phyloP scores from a whole-genome alignment of 805 yeast species.

The Huiozyma naganishii region DNA sequence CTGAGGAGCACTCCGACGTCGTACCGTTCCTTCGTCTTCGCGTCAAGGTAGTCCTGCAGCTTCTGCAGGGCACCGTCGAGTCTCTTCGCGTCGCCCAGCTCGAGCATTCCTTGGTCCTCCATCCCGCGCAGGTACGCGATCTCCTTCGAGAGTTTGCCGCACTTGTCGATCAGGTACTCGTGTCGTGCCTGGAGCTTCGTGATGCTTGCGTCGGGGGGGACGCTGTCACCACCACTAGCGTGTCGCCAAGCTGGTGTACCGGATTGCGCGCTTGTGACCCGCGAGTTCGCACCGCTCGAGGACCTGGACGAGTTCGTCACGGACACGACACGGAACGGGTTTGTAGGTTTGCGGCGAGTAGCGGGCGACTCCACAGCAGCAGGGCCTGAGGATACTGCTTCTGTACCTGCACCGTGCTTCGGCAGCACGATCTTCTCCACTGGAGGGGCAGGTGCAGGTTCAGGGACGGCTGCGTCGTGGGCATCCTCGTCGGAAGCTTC shows the following conservation, averaged over 20 bases:
- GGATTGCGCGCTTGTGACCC: constrained; percentile 6
- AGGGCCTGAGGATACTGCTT: not conserved
- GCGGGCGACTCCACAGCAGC: not conserved
- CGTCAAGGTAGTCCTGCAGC: constrained; percentile 32
- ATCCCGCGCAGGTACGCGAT: constrained; percentile 29
- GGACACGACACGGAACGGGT: constrained; percentile 28
- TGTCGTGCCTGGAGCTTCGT: constrained; percentile 25
- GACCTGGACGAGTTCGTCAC: constrained; percentile 11
- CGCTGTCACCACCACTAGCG: not conserved
- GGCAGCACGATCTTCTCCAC: constrained; percentile 6
- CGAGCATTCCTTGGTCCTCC: constrained; percentile 28
- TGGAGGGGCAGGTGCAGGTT: not conserved
- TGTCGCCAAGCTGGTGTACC: not conserved
- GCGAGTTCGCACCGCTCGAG: constrained; percentile 1
- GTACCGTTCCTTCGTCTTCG: constrained; percentile 33
- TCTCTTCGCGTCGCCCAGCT: constrained; percentile 32
- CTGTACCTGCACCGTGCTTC: constrained; percentile 2
- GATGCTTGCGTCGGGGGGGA: constrained; percentile 4
- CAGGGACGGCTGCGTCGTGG: not conserved
- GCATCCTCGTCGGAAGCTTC: constrained; percentile 2
- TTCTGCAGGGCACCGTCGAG: constrained; percentile 28
- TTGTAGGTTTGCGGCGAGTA: constrained; percentile 5
- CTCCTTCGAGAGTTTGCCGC: constrained; percentile 30
- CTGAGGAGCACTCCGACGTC: constrained; percentile 33
- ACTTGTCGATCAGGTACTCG: constrained; percentile 26